Evolutionary conservation across 2,329 filamentous ascomycete species (phyloP), one percentile per base, ranked within the genome.

Genomic region (Aspergillus tamarii): DNA sequence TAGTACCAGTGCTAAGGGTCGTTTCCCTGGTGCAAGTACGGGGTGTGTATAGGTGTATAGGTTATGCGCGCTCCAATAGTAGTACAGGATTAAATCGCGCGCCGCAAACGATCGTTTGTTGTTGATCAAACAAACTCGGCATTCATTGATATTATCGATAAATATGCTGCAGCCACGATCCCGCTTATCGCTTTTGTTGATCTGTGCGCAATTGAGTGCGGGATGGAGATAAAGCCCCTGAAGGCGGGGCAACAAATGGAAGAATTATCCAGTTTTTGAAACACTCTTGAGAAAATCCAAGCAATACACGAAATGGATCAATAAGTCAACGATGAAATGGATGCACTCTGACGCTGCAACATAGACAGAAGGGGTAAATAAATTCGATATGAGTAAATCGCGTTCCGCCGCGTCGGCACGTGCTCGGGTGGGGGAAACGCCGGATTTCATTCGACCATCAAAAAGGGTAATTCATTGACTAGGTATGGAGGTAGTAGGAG

Each of bases 371-470:
- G 21, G 21, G 43, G 21, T 46, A 6, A 23, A 46, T 14, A 5
- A 46, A 23, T 46, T 23, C 43, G 7, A 26, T 23, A 16, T 8
- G 36, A 39, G 21, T 55, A 23, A 55, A 55, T 55, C 32, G 52
- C 52, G 52, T 55, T 39, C 32, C 11, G 28, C 12, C 61, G 61
- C 57, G 61, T 60, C 57, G 43, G 21, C 61, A 63, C 61, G 57
- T 63, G 61, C 32, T 36, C 26, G n/a, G 61, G 57, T 48, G 56
- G 52, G 61, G 28, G 48, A 32, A 32, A n/a, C 3, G 4, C 28
- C 11, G 19, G 10, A 21, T 12, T 32, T 21, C 6, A 34, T 48
- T 26, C 45, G 23, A 26, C 23, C 23, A 3, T 14, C 12, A 46
- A 23, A 23, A 46, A 4, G 34, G 34, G 12, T 36, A 36, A 16